phyloP scores from a whole-genome alignment of 495 filamentous ascomycete species.

The Aspergillus cristatus region DNA sequence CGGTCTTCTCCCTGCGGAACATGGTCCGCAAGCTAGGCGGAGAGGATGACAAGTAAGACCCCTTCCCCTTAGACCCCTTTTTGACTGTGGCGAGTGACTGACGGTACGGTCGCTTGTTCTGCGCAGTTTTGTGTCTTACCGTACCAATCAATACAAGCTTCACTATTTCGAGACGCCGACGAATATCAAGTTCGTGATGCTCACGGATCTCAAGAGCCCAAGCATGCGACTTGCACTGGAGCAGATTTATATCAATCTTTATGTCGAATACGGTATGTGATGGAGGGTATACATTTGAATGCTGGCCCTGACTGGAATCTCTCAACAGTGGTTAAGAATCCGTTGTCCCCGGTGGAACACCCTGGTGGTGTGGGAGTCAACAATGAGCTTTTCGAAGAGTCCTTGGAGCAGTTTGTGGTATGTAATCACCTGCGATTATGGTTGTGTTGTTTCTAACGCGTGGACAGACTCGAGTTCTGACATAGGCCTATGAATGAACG shows the following conservation, averaged over 20 bases:
- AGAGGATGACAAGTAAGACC: conserved; percentile 69
- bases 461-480: conserved; percentile 29
- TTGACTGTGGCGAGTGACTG: no score
- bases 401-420: conserved; percentile 77
- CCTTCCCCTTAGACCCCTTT: no score
- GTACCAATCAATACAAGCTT: conserved; percentile 90
- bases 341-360: conserved; percentile 82
- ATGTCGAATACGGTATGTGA: conserved; percentile 80
- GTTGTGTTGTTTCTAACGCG: conserved; percentile 14
- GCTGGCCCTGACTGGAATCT: conserved; percentile 7
- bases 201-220: conserved; percentile 81
- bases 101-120: not conserved
- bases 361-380: conserved; percentile 78
- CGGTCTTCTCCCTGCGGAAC: conserved; percentile 89
- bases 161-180: conserved; percentile 98
- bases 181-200: conserved; percentile 90
- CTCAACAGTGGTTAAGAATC: conserved; percentile 79
- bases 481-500: conserved; percentile 6
- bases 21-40: conserved; percentile 95
- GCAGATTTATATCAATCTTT: conserved; percentile 97
- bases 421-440: conserved; percentile 10
- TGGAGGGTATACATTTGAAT: not conserved
- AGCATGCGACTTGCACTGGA: conserved; percentile 90
- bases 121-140: conserved; percentile 72
- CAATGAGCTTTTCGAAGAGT: conserved; percentile 91